Evolutionary conservation across 2,329 filamentous ascomycete species (phyloP).

Genomic region (Pestalotiopsis sp.): DNA sequence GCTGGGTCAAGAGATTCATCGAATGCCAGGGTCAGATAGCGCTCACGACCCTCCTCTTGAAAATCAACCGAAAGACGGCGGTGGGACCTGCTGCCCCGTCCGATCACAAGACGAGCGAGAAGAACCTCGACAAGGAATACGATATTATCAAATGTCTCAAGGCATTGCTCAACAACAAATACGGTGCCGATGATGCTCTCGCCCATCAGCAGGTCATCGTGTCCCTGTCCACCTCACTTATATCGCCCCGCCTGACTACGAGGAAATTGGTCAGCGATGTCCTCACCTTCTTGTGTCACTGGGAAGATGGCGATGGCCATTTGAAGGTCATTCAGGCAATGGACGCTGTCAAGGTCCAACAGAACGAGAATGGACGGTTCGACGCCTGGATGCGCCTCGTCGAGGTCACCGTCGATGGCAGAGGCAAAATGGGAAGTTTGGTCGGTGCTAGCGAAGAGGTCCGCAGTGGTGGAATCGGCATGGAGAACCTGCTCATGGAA

Average conservation of each 20-base stretch:
- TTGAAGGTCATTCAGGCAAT: slow-evolving; percentile 91
- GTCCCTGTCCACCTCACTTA: slow-evolving; percentile 82
- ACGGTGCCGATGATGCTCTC: slow-evolving; percentile 93
- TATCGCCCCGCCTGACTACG: slow-evolving; percentile 86
- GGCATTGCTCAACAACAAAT: slow-evolving; percentile 98
- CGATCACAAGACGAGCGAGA: slow-evolving; percentile 63
- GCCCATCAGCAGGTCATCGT: slow-evolving; percentile 88
- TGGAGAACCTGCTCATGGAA: slow-evolving; percentile 99
- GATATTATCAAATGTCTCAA: slow-evolving; percentile 98
- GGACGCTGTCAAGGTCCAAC: slow-evolving; percentile 85
- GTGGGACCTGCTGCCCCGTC: slow-evolving; percentile 70
- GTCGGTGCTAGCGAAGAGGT: slow-evolving; percentile 97
- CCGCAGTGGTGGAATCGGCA: slow-evolving; percentile 92
- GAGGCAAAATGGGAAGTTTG: slow-evolving; percentile 97
- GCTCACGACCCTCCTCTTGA: slow-evolving; percentile 87
- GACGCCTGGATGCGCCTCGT: slow-evolving; percentile 99
- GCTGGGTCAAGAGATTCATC: slow-evolving; percentile 95
- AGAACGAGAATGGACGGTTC: slow-evolving; percentile 92
- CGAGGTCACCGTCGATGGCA: slow-evolving; percentile 93
- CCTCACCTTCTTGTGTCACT: slow-evolving; percentile 93
- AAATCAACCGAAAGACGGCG: slow-evolving; percentile 87
- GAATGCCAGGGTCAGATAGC: slow-evolving; percentile 97
- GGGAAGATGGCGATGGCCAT: slow-evolving; percentile 85
- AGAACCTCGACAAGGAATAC: slow-evolving; percentile 88
- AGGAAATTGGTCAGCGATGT: slow-evolving; percentile 96